Evolutionary conservation across 305 asterid species (phyloP).

Genomic region (Fraxinus angustifolia): DNA sequence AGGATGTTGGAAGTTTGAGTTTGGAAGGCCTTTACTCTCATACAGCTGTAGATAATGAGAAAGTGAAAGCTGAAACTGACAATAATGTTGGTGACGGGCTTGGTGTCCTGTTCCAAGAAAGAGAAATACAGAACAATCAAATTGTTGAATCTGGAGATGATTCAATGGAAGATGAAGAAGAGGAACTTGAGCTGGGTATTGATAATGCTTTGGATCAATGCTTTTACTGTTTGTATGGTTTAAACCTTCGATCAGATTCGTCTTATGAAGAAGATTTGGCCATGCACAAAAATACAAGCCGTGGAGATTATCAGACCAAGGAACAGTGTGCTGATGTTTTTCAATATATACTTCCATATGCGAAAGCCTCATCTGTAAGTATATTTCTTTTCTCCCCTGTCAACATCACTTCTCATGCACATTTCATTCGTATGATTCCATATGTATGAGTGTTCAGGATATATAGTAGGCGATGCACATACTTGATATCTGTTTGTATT

Average conservation of each 20-base stretch:
- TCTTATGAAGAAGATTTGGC: slow-evolving; percentile 87
- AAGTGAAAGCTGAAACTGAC: slow-evolving; percentile 37
- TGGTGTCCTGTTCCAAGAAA: slow-evolving; percentile 31
- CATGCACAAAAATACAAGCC: slow-evolving; percentile 87
- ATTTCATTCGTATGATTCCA: slow-evolving; percentile 10
- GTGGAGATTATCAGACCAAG: slow-evolving; percentile 96
- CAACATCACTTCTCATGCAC: slow-evolving; percentile 1
- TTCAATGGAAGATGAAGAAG: slow-evolving; percentile 74
- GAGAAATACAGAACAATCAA: slow-evolving; percentile 40
- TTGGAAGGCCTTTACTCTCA: slow-evolving; percentile 37
- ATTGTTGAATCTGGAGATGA: slow-evolving; percentile 40
- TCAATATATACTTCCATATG: slow-evolving; percentile 89
- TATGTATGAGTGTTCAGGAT: slow-evolving; percentile 12
- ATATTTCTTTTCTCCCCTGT: slow-evolving; percentile 17
- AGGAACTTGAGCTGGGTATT: slow-evolving; percentile 82
- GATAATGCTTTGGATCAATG: slow-evolving; percentile 96
- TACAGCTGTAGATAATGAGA: slow-evolving; percentile 32
- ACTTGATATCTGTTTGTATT: slow-evolving; percentile 26
- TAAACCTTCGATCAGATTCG: slow-evolving; percentile 88
- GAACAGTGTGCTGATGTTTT: slow-evolving; percentile 99
- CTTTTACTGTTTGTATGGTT: slow-evolving; percentile 91
- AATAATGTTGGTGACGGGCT: slow-evolving; percentile 34
- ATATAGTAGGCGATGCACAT: slow-evolving; percentile 14
- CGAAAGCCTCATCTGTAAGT: slow-evolving; percentile 95
- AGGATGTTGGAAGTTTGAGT: slow-evolving; percentile 37